phyloP scores from a whole-genome alignment of 306 rosid genomes.

The Trifolium pratense region DNA sequence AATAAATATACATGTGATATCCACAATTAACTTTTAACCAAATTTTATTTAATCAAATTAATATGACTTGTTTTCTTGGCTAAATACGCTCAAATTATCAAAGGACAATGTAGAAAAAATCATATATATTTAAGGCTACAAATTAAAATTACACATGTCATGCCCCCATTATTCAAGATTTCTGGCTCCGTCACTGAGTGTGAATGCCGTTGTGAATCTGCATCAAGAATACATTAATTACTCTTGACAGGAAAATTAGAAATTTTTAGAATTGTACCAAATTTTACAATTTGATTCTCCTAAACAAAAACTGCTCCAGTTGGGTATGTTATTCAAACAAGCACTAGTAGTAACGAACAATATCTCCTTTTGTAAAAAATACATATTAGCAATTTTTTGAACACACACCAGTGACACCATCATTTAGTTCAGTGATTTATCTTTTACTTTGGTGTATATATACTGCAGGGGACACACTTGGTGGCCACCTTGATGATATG shows the following conservation, averaged over 20 bases:
- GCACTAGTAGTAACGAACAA: not conserved
- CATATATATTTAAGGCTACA: too few species aligned
- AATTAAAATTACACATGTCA: too few species aligned
- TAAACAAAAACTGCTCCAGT: not conserved
- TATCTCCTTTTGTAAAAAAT: not conserved
- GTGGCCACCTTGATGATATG: constrained; percentile 99
- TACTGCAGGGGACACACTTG: constrained; percentile 74
- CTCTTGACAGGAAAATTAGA: not conserved
- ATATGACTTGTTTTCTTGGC: too few species aligned
- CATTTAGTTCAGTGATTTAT: not conserved
- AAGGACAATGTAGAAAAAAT: too few species aligned
- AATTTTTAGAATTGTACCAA: not conserved
- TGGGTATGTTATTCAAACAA: not conserved
- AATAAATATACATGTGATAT: too few species aligned
- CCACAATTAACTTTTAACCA: too few species aligned
- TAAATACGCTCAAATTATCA: too few species aligned
- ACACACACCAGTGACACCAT: constrained; percentile 1
- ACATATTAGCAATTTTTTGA: not conserved
- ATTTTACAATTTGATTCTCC: not conserved
- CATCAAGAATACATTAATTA: constrained; percentile 7
- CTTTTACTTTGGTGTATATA: constrained; percentile 12
- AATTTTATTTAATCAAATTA: too few species aligned
- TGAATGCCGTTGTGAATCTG: not conserved
- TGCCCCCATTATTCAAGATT: too few species aligned
- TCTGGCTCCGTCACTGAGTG: too few species aligned